Evolutionary conservation across 1,284 basidiomycete genomes (phyloP).

Genomic region (Ustilago lituana): DNA sequence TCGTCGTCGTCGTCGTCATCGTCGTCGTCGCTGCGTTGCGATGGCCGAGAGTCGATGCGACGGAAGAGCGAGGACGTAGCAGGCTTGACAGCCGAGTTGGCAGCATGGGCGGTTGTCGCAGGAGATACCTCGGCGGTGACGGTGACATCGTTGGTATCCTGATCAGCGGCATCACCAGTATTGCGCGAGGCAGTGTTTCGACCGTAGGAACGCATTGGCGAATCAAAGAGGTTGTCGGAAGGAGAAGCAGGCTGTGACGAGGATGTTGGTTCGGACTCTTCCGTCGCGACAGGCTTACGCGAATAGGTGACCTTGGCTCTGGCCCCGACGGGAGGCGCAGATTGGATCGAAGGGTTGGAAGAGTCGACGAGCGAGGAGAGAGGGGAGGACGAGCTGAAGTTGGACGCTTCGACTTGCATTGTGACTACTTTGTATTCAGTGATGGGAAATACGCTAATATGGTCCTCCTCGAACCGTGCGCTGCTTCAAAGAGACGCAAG

Average conservation of each 20-base stretch:
- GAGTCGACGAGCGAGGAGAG: constrained; percentile 42
- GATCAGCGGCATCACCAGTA: neutral
- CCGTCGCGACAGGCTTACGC: constrained; percentile 17
- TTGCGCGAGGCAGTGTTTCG: constrained; percentile 3
- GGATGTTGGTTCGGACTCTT: constrained; percentile 17
- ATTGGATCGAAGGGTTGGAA: constrained; percentile 37
- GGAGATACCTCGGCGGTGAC: constrained; percentile 28
- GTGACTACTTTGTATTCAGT: too few species aligned
- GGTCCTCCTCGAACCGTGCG: too few species aligned
- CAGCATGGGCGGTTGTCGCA: constrained; percentile 21
- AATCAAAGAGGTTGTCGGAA: constrained; percentile 29
- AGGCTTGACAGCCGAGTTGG: constrained; percentile 31
- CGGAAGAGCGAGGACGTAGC: constrained; percentile 20
- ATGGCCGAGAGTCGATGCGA: constrained; percentile 30
- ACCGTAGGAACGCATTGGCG: constrained; percentile 35
- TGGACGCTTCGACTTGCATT: constrained; percentile 31
- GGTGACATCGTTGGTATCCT: constrained; percentile 18
- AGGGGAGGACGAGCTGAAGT: constrained; percentile 13
- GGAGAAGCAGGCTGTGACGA: constrained; percentile 35
- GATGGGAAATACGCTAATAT: too few species aligned
- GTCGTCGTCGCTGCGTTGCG: constrained; percentile 16
- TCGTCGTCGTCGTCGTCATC: neutral
- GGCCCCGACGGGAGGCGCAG: constrained; percentile 6
- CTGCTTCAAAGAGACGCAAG: too few species aligned
- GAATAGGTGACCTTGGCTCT: constrained; percentile 42